Evolutionary conservation across 2,329 filamentous ascomycete species (phyloP), one percentile per base, ranked within the genome.

Genomic region (Akanthomyces lecanii): DNA sequence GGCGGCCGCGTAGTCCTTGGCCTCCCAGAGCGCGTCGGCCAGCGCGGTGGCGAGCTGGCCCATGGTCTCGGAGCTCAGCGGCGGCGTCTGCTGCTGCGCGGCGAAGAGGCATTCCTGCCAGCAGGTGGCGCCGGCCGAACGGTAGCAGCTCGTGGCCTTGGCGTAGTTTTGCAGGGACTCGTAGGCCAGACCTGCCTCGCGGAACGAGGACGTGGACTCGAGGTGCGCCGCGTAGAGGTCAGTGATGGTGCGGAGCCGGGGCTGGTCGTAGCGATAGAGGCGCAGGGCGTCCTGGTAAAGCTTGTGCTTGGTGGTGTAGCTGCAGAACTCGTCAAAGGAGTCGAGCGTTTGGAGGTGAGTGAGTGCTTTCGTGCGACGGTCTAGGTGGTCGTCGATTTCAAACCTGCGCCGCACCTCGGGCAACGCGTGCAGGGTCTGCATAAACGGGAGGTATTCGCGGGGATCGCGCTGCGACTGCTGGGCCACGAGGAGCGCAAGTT

Each of bases 391-490:
- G 72, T 99, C 95, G 59, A 99, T 96, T 48, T 87, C 86, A 68
- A 93, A 97, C 59, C 87, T 84, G 50, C 91, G 87, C 23, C 92
- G 86, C 12, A 90, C 75, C 12, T 85, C 81, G 0, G 89, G 77
- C 68, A 96, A 82, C 65, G 88, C 83, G 72, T 97, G 91, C 2
- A 99, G 82, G 42, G 88, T 88, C 71, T 97, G 93, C 57, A 99
- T 86, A 72, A 98, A 98, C 4, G 95, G 95, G 8, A 98, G 84
- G 69, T 99, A 99, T 74, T 99, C 95, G 68, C 92, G 83, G 1
- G 95, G 95, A 69, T 99, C 95, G 72, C 94, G 91, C 75, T 99
- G 95, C 0, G 93, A 95, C 72, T 97, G 93, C 71, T 99, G 95
- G 0, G 95, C 95, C 14, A 99, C 91, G 6, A 97, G 81, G 12